A percentile compares a stretch with the other conserved stretches of the same genome.
phyloP scores from a whole-genome alignment of 2,329 filamentous ascomycete species.

The Ophiocordyceps camponoti-saundersi region DNA sequence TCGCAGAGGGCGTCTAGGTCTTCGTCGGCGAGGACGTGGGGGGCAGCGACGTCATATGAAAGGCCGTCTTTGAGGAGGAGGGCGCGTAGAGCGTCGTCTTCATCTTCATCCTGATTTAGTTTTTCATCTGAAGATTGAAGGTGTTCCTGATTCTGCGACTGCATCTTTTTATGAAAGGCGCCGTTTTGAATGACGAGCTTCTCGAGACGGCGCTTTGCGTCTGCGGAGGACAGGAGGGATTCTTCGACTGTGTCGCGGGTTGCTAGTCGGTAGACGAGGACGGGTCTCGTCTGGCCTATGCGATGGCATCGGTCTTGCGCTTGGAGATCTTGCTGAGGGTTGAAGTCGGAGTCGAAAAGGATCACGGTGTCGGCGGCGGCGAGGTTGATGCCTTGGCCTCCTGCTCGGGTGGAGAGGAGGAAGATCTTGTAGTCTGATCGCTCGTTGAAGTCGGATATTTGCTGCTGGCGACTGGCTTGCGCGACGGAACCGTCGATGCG shows the following conservation, averaged over 20 bases:
- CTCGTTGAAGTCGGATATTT: slow-evolving; percentile 59
- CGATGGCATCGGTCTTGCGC: slow-evolving; percentile 90
- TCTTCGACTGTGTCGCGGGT: slow-evolving; percentile 91
- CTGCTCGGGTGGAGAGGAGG: slow-evolving; percentile 75
- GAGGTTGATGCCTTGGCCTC: slow-evolving; percentile 90
- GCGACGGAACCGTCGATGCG: slow-evolving; percentile 82
- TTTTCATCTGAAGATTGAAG: slow-evolving; percentile 5
- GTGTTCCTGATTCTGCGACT: no score
- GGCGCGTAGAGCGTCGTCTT: slow-evolving; percentile 36
- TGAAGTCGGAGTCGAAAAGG: slow-evolving; percentile 79
- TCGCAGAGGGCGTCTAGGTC: slow-evolving; percentile 72
- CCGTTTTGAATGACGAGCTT: slow-evolving; percentile 94
- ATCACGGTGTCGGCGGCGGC: slow-evolving; percentile 85
- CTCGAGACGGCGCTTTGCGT: slow-evolving; percentile 81
- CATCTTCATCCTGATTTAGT: slow-evolving; percentile 27
- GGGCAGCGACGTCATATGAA: slow-evolving; percentile 32
- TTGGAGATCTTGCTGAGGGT: slow-evolving; percentile 91
- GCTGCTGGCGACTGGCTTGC: slow-evolving; percentile 50
- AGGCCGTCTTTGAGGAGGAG: slow-evolving; percentile 57
- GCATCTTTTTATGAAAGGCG: slow-evolving; percentile 53
- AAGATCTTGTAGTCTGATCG: slow-evolving; percentile 57
- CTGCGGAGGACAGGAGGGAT: slow-evolving; percentile 67
- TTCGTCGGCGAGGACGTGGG: slow-evolving; percentile 53
- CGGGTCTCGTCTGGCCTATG: slow-evolving; percentile 82
- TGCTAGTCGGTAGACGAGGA: slow-evolving; percentile 84